A percentile compares a stretch with the other conserved stretches of the same genome.
Evolutionary conservation across 352 stramenopile species (phyloP).

Genomic region (Aphanomyces astaci): DNA sequence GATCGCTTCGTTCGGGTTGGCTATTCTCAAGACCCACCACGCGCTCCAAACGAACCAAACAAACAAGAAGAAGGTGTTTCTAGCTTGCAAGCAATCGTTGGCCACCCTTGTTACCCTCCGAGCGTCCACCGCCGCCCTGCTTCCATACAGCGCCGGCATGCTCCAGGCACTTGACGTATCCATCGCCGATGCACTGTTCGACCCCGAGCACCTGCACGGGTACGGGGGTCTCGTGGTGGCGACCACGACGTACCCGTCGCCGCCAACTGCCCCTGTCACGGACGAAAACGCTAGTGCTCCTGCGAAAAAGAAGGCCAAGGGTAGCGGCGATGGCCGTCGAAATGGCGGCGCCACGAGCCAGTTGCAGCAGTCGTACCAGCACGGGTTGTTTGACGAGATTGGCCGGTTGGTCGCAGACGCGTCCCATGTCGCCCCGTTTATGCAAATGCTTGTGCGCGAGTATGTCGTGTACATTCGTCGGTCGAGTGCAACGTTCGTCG

Average conservation of each 20-base stretch:
- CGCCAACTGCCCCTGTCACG: background rate
- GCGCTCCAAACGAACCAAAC: slow-evolving; percentile 72
- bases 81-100: slow-evolving; percentile 72
- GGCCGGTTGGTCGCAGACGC: background rate
- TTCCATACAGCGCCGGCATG: background rate
- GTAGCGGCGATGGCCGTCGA: background rate
- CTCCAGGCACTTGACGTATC: slow-evolving; percentile 43
- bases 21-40: slow-evolving; percentile 58
- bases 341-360: background rate
- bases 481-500: slow-evolving; percentile 53
- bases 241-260: background rate
- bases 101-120: slow-evolving; percentile 32
- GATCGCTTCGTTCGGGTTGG: slow-evolving; percentile 40
- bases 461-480: slow-evolving; percentile 51
- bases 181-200: slow-evolving; percentile 67
- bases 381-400: slow-evolving; percentile 14
- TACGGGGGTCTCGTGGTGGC: slow-evolving; percentile 29
- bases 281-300: background rate
- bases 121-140: background rate
- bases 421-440: slow-evolving; percentile 38
- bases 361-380: slow-evolving; percentile 10
- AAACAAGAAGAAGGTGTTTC: slow-evolving; percentile 86
- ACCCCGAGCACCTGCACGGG: slow-evolving; percentile 62
- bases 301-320: slow-evolving; percentile 15
- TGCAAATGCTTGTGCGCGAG: slow-evolving; percentile 52